These are phyloP conservation scores for Backusella tuberculispora DNA, from an alignment of 192 early-diverging fungal species.

Conservation along the genomic window DNA sequence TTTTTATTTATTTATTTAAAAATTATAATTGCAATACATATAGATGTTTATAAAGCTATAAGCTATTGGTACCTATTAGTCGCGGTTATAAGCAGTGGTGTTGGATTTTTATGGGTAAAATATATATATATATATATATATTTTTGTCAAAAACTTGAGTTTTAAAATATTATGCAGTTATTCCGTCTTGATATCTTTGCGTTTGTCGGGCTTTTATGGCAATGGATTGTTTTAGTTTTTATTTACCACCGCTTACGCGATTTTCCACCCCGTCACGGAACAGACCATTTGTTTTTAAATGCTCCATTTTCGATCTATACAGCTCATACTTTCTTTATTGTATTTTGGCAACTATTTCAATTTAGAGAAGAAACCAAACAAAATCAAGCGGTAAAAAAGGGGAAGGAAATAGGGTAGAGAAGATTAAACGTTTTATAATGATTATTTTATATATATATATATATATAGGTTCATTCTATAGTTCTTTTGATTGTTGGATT, in stretches of 20 bases:
- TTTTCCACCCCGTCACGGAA: slow-evolving; percentile 42
- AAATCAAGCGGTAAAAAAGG: not conserved
- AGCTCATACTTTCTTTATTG: slow-evolving; percentile 26
- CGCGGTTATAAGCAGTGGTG: slow-evolving; percentile 21
- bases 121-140: no score
- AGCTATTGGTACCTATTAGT: slow-evolving; percentile 39
- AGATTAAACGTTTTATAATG: not conserved
- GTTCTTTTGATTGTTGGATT: slow-evolving; percentile 24
- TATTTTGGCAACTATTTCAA: slow-evolving; percentile 31
- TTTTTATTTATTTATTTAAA: no score
- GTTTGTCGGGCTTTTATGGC: slow-evolving; percentile 34
- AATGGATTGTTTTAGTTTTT: slow-evolving; percentile 25
- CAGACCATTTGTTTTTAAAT: slow-evolving; percentile 41
- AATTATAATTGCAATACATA: not conserved
- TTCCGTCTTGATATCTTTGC: slow-evolving; percentile 32
- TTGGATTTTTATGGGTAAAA: slow-evolving; percentile 28
- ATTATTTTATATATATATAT: not conserved
- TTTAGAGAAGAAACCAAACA: slow-evolving; percentile 21
- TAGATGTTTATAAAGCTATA: slow-evolving; percentile 34
- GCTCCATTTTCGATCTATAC: slow-evolving; percentile 48
- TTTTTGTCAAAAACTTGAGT: not conserved
- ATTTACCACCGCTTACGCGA: slow-evolving; percentile 38
- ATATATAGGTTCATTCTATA: slow-evolving; percentile 1
- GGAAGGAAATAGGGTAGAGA: not conserved
- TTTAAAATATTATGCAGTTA: slow-evolving; percentile 5